Base-by-base conservation (phyloP, 106 monocot species). In the Dendrobium nobile region DNA sequence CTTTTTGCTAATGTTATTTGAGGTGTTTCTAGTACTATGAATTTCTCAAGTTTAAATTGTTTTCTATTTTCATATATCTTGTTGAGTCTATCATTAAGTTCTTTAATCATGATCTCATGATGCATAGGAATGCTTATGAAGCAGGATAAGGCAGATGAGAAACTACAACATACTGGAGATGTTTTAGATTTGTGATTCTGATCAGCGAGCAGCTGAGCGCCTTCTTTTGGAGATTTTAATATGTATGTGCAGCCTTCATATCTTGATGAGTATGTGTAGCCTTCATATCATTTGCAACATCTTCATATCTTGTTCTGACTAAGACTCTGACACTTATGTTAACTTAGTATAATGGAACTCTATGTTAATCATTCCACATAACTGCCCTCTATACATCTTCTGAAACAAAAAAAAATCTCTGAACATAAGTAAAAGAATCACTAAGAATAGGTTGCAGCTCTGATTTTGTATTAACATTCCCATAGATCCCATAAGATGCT, bases 301-400 rank as follows among this genome's bases (percentile, higher is more conserved):
- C 22, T 27, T 73, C 77, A 27, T 85, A 20, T 82, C 87, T 85
- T 7, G 84, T 84, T 4, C 85, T 90, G 42, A 90, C 47, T 16
- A 90, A 44, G 43, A 90, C 72, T 33, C 26, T 31, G 45, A 83
- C 84, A 28, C 80, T 81, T 2, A 28, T 10, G 0, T 28, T 33
- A 44, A 61, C 76, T 4, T 58, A 31, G n/a, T 81, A 51, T 6
- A 92, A 72, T 0, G 89, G 86, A 2, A 9, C 54, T 20, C 55
- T 33, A 18, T 89, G 41, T 27, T 85, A 47, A 19, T 82, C 82
- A 17, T 75, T 78, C 92, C 92, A 92, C 1, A 85, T 75, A 3
- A 41, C 43, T 1, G 58, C 77, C 28, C 77, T 47, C 86, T 82
- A 86, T 2, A 91, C 80, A 77, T 86, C 91, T 83, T 91, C 88